These are phyloP conservation scores for Cyberlindnera nakhonratchasimensis DNA, from an alignment of 805 yeast genomes.

Conservation along the genomic window DNA sequence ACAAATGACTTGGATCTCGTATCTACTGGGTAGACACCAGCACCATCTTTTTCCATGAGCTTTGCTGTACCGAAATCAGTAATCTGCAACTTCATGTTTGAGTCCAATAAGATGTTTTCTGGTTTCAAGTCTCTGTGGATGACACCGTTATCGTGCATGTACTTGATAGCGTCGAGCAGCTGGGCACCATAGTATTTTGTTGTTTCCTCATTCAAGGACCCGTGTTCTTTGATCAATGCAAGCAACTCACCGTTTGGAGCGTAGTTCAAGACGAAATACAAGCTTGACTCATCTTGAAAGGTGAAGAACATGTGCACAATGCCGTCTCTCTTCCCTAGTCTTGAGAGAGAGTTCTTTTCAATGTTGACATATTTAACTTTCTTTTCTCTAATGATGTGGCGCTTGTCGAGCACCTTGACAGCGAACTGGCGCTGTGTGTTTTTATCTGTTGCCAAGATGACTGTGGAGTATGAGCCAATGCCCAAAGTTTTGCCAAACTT, in stretches of 20 bases:
- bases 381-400: constrained; percentile 75
- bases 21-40: constrained; percentile 59
- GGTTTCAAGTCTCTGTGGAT: constrained; percentile 83
- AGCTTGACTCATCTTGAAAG: constrained; percentile 70
- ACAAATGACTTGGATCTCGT: constrained; percentile 76
- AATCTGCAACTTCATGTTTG: constrained; percentile 56
- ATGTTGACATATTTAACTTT: constrained; percentile 82
- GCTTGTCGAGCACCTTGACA: constrained; percentile 69
- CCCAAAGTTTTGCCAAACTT: constrained; percentile 87
- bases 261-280: constrained; percentile 73
- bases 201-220: constrained; percentile 69
- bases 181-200: constrained; percentile 70
- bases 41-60: constrained; percentile 47
- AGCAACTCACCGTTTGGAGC: constrained; percentile 79
- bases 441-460: constrained; percentile 76
- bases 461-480: constrained; percentile 95
- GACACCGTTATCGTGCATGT: constrained; percentile 71
- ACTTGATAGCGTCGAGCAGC: constrained; percentile 66
- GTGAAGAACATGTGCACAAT: constrained; percentile 70
- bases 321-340: constrained; percentile 58
- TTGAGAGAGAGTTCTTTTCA: constrained; percentile 74
- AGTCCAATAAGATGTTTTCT: constrained; percentile 69
- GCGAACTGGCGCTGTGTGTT: constrained; percentile 76
- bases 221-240: constrained; percentile 60
- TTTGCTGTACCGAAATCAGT: constrained; percentile 89